phyloP scores from a whole-genome alignment of 163 green algal species.

The Scenedesmus sp. region DNA sequence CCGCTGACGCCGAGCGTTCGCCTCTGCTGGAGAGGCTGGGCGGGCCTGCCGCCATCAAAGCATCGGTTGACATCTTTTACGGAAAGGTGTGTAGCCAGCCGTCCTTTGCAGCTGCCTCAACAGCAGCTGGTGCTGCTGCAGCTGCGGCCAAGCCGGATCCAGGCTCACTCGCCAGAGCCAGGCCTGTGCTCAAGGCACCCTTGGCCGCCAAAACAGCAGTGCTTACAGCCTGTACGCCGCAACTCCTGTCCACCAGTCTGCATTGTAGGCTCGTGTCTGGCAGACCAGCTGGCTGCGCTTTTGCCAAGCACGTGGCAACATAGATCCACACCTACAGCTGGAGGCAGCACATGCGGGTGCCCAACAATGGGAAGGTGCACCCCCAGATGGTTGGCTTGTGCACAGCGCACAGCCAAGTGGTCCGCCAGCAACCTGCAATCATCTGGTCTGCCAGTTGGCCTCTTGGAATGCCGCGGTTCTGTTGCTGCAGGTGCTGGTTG shows the following conservation, averaged over 20 bases:
- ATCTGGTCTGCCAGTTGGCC: background rate
- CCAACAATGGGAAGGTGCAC: too few species aligned
- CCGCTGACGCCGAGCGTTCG: background rate
- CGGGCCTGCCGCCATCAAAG: background rate
- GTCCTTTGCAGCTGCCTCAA: background rate
- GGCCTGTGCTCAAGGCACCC: too few species aligned
- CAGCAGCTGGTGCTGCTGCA: background rate
- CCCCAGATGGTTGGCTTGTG: too few species aligned
- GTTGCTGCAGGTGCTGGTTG: conserved; percentile 37
- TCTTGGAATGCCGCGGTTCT: too few species aligned
- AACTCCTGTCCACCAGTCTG: background rate
- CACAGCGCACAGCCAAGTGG: background rate
- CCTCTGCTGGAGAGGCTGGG: conserved; percentile 28
- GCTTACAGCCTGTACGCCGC: too few species aligned
- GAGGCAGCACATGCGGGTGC: too few species aligned
- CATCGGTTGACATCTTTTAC: conserved; percentile 48
- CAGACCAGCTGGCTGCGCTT: background rate
- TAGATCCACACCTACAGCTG: too few species aligned
- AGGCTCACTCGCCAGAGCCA: too few species aligned
- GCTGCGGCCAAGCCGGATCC: background rate
- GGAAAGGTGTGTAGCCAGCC: background rate
- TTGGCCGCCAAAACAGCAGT: too few species aligned
- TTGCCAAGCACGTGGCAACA: too few species aligned
- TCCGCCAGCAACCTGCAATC: background rate
- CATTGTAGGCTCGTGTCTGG: background rate